Conservation (phyloP, 2,329 filamentous ascomycete species). For the Escovopsis sp. region DNA sequence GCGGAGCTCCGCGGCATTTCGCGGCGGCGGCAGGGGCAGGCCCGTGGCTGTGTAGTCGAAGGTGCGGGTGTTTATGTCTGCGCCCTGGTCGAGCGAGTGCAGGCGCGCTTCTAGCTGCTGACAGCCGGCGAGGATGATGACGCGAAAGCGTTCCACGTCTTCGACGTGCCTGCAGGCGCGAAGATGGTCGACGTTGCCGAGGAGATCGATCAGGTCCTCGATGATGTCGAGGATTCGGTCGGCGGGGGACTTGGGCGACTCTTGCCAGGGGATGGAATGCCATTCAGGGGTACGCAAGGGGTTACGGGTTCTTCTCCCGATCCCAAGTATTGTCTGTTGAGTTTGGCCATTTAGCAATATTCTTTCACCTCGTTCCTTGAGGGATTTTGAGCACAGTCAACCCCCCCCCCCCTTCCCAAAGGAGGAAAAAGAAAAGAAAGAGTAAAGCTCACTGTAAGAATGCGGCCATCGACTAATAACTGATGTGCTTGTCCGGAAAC, state of each 20-base stretch:
- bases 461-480: conserved; percentile 10
- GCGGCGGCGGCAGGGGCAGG: conserved; percentile 4
- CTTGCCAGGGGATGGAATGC: conserved; percentile 19
- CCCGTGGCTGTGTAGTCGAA: conserved; percentile 5
- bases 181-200: conserved; percentile 15
- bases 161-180: conserved; percentile 4
- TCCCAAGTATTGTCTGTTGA: conserved; percentile 6
- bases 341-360: neutral
- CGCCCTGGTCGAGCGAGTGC: conserved; percentile 6
- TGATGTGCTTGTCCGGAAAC: conserved; percentile 8
- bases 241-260: conserved; percentile 14
- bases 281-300: conserved; percentile 16
- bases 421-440: neutral
- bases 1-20: conserved; percentile 7
- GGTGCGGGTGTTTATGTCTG: conserved; percentile 2
- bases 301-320: conserved; percentile 9
- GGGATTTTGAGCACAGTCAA: neutral
- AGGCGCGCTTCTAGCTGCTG: conserved; percentile 3
- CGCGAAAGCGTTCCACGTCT: conserved; percentile 3
- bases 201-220: conserved; percentile 14
- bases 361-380: too few species aligned
- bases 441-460: conserved; percentile 8
- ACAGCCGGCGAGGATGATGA: conserved; percentile 5
- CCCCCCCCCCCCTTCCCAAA: neutral
- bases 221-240: conserved; percentile 18